Evolutionary conservation across 139 green algal genomes (phyloP), one percentile per base, ranked within the genome.

Genomic region (Coccomyxa sp.): DNA sequence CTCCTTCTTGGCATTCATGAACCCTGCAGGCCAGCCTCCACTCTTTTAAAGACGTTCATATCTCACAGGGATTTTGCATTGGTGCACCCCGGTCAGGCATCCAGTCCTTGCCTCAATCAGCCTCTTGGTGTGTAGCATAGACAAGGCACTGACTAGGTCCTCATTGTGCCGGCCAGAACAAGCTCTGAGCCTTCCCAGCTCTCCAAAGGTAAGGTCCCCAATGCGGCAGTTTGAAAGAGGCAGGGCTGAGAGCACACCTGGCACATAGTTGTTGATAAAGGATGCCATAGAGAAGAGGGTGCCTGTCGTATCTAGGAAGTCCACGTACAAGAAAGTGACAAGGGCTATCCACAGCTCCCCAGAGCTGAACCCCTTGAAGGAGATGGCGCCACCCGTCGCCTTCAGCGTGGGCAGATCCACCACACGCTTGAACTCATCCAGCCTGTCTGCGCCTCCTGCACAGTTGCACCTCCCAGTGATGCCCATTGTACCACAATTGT

Each of bases 291-390:
- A 88, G 72, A 90, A 92, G 54, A 97, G 87, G 6, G 89, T 94
- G 75, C 89, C 91, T 0, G 91, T 94, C 70, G 82, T 85, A 80
- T 95, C 92, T 55, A 95, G 83, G 79, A 96, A 89, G 83, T 96
- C 91, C 24, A 80, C 86, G 68, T 81, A 92, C 72, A 94, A 79
- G 79, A 95, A 94, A 27, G 90, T 93, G 70, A 95, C 78, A 4
- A 95, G 81, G 18, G 89, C 91, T 0, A 93, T 78, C 90, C 77
- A 81, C 6, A 76, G 39, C 10, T 83, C 10, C 24, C 85, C 82
- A 7, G 83, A 72, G 1, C 41, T 70, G 34, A 94, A 83, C n/a
- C 72, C 88, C 0, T 31, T 68, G 68, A 87, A 94, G 44, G 87
- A 76, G 10, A 90, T 82, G 31, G 73, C 64, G 18, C 78, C 55